Percentiles rank a stretch among this genome's conserved stretches.
phyloP scores from a whole-genome alignment of 2,329 filamentous ascomycete genomes.

The Sclerotinia trifoliorum region DNA sequence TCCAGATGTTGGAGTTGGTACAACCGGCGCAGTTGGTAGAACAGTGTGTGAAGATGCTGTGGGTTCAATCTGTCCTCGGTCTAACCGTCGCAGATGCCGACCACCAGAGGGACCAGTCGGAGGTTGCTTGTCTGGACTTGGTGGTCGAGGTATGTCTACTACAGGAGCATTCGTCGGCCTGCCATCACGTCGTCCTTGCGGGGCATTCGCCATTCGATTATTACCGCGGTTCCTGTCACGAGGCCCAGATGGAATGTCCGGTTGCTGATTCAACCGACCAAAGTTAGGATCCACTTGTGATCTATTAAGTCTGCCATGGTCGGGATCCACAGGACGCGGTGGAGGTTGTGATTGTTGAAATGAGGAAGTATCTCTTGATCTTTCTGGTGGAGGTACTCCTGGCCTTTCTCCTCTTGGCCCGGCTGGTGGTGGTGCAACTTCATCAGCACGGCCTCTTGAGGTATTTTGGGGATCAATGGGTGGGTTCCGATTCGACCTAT shows the following conservation, averaged over 20 bases:
- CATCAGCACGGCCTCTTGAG: constrained; percentile 33
- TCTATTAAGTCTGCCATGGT: constrained; percentile 48
- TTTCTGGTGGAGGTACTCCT: constrained; percentile 41
- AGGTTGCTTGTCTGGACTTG: constrained; percentile 39
- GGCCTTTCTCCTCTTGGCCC: constrained; percentile 43
- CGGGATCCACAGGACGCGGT: constrained; percentile 46
- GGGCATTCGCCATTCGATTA: constrained; percentile 29
- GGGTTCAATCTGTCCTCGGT: constrained; percentile 35
- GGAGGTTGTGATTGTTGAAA: constrained; percentile 43
- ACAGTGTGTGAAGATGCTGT: constrained; percentile 27
- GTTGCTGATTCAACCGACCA: constrained; percentile 57
- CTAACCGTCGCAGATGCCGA: constrained; percentile 34
- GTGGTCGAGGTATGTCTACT: constrained; percentile 34
- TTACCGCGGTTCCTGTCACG: constrained; percentile 49
- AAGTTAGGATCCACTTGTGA: constrained; percentile 60
- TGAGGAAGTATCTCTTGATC: constrained; percentile 37
- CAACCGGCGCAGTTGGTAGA: constrained; percentile 37
- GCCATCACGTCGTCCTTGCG: constrained; percentile 31
- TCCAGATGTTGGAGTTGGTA: constrained; percentile 25
- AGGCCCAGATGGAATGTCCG: constrained; percentile 55
- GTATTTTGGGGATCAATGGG: constrained; percentile 28
- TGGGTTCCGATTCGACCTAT: constrained; percentile 31
- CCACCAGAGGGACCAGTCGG: constrained; percentile 40
- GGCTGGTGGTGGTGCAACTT: constrained; percentile 35
- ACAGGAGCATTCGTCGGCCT: constrained; percentile 22